Conservation (phyloP, 352 stramenopile species). For the Phytophthora ohioensis region DNA sequence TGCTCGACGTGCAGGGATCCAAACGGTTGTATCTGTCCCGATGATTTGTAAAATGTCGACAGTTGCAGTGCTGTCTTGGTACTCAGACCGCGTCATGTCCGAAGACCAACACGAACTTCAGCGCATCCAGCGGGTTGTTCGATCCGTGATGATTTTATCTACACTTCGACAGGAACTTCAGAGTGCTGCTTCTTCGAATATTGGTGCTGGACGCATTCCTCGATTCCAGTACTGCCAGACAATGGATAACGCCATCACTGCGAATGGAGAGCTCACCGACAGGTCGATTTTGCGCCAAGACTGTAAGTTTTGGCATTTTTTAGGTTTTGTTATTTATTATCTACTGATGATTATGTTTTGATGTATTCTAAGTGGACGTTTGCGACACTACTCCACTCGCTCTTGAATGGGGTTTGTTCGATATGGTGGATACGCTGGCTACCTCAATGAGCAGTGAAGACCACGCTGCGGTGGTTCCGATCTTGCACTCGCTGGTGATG, state of each 20-base stretch:
- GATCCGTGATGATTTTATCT: conserved; percentile 72
- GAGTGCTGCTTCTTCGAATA: conserved; percentile 38
- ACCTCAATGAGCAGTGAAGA: conserved; percentile 89
- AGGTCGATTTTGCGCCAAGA: conserved; percentile 49
- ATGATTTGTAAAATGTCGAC: conserved; percentile 89
- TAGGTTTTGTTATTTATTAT: not conserved
- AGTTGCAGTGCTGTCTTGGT: conserved; percentile 85
- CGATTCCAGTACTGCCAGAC: conserved; percentile 84
- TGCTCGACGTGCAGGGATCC: conserved; percentile 66
- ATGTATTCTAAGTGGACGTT: conserved; percentile 47
- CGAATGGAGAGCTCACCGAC: conserved; percentile 72
- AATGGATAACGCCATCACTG: conserved; percentile 77
- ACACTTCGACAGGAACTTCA: conserved; percentile 65
- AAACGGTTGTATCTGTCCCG: conserved; percentile 73
- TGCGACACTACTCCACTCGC: conserved; percentile 69
- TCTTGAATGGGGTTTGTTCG: conserved; percentile 78
- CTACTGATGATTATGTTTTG: conserved; percentile 27
- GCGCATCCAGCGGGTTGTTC: conserved; percentile 73
- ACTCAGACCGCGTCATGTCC: conserved; percentile 55
- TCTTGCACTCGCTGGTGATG: conserved; percentile 66
- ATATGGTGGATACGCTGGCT: conserved; percentile 68
- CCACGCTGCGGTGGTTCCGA: conserved; percentile 62
- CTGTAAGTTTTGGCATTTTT: conserved; percentile 39
- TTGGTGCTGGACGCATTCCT: conserved; percentile 47
- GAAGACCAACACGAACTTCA: conserved; percentile 76